Evolutionary conservation across 192 early-diverging fungal genomes (phyloP), one percentile per base, ranked within the genome.

Genomic region (Backusella circina): DNA sequence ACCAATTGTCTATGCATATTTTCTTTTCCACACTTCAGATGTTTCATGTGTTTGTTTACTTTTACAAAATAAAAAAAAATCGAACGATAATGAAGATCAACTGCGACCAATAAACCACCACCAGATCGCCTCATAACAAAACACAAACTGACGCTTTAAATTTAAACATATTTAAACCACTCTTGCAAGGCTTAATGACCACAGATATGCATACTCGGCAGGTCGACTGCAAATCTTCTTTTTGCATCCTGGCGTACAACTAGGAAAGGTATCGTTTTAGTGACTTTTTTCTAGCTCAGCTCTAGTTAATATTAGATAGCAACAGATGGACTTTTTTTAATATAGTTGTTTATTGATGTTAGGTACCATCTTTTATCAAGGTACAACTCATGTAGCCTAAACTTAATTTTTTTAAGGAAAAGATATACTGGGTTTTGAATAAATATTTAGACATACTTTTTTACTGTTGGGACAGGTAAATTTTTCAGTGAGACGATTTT

Each of bases 81-180:
- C 15, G 35, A 47, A 47, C 15, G 35, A 33, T n/a, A 32, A 66
- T 66, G 9, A n/a, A 36, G 15, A 1, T 69, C 15, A 26, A 72
- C 28, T 61, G 23, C 61, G 67, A 4, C 75, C 70, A 12, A 75
- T 47, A 51, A 84, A 26, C 61, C 79, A 80, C 90, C 90, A 93
- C 66, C 81, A 81, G 70, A 93, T 84, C 8, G 93, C 90, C 75
- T 95, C 93, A 79, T 95, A 94, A 80, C 92, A 93, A 79, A 94
- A 95, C 33, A 87, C 90, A 82, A 90, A 96, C 84, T 96, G 95
- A 57, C 84, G 77, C 44, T 41, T 41, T 41, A 41, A 41, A 39
- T 39, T 39, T 39, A 39, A 39, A 7, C 5, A 35, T 39, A 39
- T 39, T 39, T 15, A 39, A 39, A 39, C 38, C 38, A 12, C 12